Evolutionary conservation across 352 stramenopile species (phyloP), one percentile per base, ranked within the genome.

Genomic region (Globisporangium sylvaticum): DNA sequence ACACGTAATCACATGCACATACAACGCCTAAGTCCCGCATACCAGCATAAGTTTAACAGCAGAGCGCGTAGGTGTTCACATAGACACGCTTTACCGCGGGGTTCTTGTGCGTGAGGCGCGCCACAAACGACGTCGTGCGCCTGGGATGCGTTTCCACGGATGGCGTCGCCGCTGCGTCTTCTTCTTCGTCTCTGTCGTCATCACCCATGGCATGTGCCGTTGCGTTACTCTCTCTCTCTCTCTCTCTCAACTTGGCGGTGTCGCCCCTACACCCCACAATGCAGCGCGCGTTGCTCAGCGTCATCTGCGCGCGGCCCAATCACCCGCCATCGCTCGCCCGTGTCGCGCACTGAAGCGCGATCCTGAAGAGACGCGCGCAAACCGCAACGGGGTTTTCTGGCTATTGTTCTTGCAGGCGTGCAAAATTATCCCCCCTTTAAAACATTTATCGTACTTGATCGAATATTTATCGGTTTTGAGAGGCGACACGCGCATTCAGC

Each of bases 51-150:
- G 39, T 34, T 7, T 34, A 10, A 8, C 37, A 18, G 20, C 4
- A 44, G 12, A 44, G 14, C 60, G 60, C 5, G 18, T 18, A 1
- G 1, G 27, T 25, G 14, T 53, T 9, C 57, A 62, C 56, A 62
- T 15, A 54, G 2, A 54, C 7, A 50, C 58, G 24, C n/a, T 8
- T 63, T 50, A 64, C 73, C 67, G 59, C 59, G 7, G 74, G 65
- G 67, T 84, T 88, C 44, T 67, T 74, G 67, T 84, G 77, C 66
- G 82, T 83, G 31, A 75, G 70, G 3, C 66, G 66, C 24, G 69
- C 64, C n/a, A 71, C 73, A 59, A 86, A 89, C 48, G 79, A 89
- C 37, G 77, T 86, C 34, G 81, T 89, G 63, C 78, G 81, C 77
- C 87, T 89, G n/a, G 81, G 81, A 25, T 81, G 79, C 39, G 86